Conservation (phyloP, 192 early-diverging fungal genomes). For the Coemansia sp. region DNA sequence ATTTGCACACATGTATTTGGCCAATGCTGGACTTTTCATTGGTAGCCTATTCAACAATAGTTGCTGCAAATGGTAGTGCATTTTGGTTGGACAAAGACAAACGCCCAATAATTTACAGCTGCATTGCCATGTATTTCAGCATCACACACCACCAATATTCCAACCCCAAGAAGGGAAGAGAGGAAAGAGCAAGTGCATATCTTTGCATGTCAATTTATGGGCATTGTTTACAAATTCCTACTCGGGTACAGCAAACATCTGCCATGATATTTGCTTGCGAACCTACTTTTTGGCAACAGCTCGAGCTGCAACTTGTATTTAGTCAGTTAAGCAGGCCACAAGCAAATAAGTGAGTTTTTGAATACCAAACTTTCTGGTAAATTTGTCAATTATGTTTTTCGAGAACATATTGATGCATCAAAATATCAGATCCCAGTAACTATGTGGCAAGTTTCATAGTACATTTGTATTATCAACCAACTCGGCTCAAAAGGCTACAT, state of each 20-base stretch:
- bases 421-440: too few species aligned
- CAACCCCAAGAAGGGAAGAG: too few species aligned
- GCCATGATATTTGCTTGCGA: background rate
- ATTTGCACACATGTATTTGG: background rate
- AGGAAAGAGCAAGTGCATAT: background rate
- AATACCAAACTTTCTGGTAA: too few species aligned
- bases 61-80: background rate
- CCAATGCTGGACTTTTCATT: background rate
- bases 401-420: too few species aligned
- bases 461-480: too few species aligned
- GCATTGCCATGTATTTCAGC: background rate
- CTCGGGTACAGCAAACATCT: background rate
- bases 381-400: too few species aligned
- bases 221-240: background rate
- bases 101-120: background rate
- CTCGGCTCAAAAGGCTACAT: background rate
- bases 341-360: too few species aligned
- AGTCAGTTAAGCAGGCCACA: background rate
- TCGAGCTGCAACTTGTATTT: background rate
- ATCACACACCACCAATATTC: background rate
- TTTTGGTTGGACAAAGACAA: slow-evolving; percentile 1
- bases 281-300: background rate
- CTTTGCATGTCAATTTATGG: background rate
- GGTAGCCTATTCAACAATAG: background rate
- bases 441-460: too few species aligned